Percentiles rank a stretch among this genome's conserved stretches.
These are phyloP conservation scores for Tillandsia fasciculata DNA, from an alignment of 176 grass and related monocot genomes.

Conservation along the genomic window DNA sequence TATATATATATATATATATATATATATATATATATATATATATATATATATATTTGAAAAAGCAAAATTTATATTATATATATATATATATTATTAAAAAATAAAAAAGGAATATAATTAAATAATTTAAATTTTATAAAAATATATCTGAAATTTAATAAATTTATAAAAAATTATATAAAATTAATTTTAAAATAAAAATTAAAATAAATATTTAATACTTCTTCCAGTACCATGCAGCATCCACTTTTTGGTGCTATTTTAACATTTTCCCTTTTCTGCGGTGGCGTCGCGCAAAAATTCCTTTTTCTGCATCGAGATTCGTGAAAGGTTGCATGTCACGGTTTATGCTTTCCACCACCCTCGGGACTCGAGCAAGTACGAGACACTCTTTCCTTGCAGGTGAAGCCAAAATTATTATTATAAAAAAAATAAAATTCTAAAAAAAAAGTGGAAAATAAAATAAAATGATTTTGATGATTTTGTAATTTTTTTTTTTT, in stretches of 20 bases:
- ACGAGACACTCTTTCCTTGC: background rate
- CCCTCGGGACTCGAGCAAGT: no score
- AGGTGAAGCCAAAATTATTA: background rate
- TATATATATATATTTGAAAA: background rate
- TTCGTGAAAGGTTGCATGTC: no score
- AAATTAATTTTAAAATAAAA: no score
- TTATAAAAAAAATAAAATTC: background rate
- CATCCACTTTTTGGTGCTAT: background rate
- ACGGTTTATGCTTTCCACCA: no score
- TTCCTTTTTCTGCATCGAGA: no score
- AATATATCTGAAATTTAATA: background rate
- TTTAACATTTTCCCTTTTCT: background rate
- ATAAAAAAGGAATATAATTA: no score
- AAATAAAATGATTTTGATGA: background rate
- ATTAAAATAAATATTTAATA: background rate
- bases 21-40: no score
- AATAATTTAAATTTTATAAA: background rate
- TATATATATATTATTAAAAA: background rate
- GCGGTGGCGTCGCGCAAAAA: background rate
- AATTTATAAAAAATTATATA: no score
- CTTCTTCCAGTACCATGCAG: background rate
- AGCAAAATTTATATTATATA: background rate
- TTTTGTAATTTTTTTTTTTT: no score
- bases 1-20: no score
- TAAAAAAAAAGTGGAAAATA: background rate